A percentile compares a stretch with the other conserved stretches of the same genome.
phyloP scores from a whole-genome alignment of 768 basidiomycete genomes.

The Mycena venus region DNA sequence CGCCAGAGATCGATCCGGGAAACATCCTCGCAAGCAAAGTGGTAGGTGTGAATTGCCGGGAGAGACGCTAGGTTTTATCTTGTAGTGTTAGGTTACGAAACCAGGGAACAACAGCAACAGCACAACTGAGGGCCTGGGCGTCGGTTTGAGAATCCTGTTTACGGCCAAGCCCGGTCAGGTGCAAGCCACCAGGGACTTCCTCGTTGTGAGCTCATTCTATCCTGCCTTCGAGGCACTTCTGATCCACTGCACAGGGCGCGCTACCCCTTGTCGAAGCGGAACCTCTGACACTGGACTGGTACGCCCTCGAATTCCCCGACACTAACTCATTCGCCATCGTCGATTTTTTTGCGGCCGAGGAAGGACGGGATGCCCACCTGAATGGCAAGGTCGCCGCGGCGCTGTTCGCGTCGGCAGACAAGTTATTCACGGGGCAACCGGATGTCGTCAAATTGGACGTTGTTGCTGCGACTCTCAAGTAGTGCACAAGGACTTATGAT shows the following conservation, averaged over 20 bases:
- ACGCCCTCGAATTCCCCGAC: not conserved
- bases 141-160: slow-evolving; percentile 48
- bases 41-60: not conserved
- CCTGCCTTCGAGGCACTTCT: not conserved
- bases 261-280: not conserved
- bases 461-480: too few relatives aligned
- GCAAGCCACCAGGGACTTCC: not conserved
- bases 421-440: slow-evolving; percentile 1
- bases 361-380: too few relatives aligned
- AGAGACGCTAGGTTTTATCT: not conserved
- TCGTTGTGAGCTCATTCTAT: not conserved
- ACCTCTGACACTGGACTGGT: not conserved
- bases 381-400: too few relatives aligned
- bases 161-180: slow-evolving; percentile 25
- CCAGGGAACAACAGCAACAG: not conserved
- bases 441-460: slow-evolving; percentile 7
- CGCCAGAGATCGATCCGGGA: slow-evolving; percentile 42
- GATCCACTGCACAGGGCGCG: not conserved
- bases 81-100: too few relatives aligned
- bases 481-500: too few relatives aligned
- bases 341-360: too few relatives aligned
- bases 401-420: not conserved
- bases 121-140: slow-evolving; percentile 27
- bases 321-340: not conserved
- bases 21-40: not conserved